phyloP scores from a whole-genome alignment of 2,329 filamentous ascomycete species.

The Epichloe gansuensis region DNA sequence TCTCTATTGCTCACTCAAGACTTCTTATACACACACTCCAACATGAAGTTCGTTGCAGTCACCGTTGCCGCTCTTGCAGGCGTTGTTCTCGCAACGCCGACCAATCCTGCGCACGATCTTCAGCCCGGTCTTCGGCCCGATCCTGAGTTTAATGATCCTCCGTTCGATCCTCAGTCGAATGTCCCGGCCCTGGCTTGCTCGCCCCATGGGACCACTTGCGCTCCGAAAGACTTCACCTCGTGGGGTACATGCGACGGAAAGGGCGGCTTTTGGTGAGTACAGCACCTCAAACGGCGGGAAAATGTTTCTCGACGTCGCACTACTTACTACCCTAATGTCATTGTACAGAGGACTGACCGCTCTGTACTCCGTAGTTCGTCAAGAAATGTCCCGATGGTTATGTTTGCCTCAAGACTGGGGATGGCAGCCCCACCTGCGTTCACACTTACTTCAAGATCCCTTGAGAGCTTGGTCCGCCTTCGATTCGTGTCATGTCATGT shows the following conservation, averaged over 20 bases:
- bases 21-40: conserved; percentile 6
- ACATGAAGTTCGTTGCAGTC: conserved; percentile 20
- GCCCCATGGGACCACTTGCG: conserved; percentile 11
- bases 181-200: conserved; percentile 12
- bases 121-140: too few relatives aligned
- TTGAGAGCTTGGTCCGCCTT: background rate
- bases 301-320: background rate
- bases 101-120: background rate
- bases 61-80: conserved; percentile 13
- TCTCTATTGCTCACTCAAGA: background rate
- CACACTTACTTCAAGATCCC: conserved; percentile 15
- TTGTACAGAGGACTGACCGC: background rate
- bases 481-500: background rate
- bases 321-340: background rate
- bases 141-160: too few relatives aligned
- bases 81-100: conserved; percentile 8
- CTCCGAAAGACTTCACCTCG: background rate
- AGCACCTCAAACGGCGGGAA: too few relatives aligned
- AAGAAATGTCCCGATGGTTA: conserved; percentile 25
- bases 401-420: conserved; percentile 22
- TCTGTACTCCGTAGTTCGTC: conserved; percentile 13
- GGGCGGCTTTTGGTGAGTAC: conserved; percentile 21
- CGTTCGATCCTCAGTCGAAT: too few relatives aligned
- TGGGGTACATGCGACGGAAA: conserved; percentile 23
- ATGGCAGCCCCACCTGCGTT: conserved; percentile 27